These are phyloP conservation scores for Parathielavia hyrcaniae DNA, from an alignment of 495 filamentous ascomycete genomes.

Conservation along the genomic window DNA sequence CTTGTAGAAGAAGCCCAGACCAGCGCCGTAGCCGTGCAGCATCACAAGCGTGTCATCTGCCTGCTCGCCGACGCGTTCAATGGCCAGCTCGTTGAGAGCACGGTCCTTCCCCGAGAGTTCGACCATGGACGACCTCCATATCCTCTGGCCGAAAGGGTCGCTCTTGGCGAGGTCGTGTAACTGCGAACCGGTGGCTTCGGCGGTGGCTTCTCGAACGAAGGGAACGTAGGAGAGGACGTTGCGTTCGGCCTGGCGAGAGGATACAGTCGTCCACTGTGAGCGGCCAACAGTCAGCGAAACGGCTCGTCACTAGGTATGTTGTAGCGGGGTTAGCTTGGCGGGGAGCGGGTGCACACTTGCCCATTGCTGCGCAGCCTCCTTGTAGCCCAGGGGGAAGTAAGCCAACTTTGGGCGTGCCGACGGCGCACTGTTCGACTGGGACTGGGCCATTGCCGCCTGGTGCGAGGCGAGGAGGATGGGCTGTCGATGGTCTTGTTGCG, in stretches of 20 bases:
- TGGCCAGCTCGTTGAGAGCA: constrained; percentile 84
- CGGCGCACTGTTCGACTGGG: constrained; percentile 27
- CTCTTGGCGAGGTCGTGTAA: constrained; percentile 41
- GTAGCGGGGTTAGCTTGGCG: not conserved
- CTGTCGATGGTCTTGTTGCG: constrained; percentile 36
- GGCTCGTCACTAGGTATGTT: not conserved
- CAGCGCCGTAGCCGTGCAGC: constrained; percentile 94
- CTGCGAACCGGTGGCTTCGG: constrained; percentile 37
- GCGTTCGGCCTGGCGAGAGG: constrained; percentile 81
- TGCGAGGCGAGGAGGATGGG: constrained; percentile 47
- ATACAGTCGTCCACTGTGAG: constrained; percentile 70
- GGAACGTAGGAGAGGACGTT: constrained; percentile 84
- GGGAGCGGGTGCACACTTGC: constrained; percentile 44
- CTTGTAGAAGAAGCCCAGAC: constrained; percentile 94
- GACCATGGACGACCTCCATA: constrained; percentile 82
- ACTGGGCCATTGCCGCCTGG: constrained; percentile 7
- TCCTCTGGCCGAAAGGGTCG: constrained; percentile 80
- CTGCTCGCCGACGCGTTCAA: constrained; percentile 75
- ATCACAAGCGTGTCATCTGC: constrained; percentile 85
- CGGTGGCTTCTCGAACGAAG: constrained; percentile 66
- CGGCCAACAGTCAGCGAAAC: not conserved
- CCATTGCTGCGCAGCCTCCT: constrained; percentile 90
- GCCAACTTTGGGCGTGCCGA: constrained; percentile 1
- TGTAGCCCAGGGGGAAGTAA: constrained; percentile 83
- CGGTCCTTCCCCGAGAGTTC: constrained; percentile 77